These are phyloP conservation scores for Crithidia thermophila DNA, from an alignment of 208 protist genomes.

Conservation along the genomic window DNA sequence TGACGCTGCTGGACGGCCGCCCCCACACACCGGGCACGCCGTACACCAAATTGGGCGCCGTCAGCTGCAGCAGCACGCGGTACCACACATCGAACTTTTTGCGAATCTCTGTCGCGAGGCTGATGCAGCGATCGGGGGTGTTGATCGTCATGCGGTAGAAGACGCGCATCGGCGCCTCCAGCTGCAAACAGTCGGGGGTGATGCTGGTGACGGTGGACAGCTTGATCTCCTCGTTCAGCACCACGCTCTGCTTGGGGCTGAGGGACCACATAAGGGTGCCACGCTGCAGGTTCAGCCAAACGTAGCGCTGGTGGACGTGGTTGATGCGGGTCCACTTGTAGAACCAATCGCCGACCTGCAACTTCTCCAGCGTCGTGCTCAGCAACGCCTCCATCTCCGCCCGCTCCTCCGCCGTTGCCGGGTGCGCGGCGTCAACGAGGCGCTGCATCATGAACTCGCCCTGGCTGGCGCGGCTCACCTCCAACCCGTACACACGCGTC, in stretches of 20 bases:
- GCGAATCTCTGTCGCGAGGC: conserved; percentile 69
- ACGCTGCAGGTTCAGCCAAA: conserved; percentile 72
- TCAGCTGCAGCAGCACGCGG: conserved; percentile 54
- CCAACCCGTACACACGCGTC: conserved; percentile 30
- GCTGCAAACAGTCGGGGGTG: conserved; percentile 56
- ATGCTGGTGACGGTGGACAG: conserved; percentile 51
- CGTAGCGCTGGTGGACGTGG: conserved; percentile 64
- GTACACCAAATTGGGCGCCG: conserved; percentile 31
- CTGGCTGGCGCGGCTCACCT: conserved; percentile 36
- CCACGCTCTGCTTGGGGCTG: conserved; percentile 33
- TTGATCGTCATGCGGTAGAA: conserved; percentile 71
- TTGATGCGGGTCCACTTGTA: conserved; percentile 75
- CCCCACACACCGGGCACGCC: conserved; percentile 47
- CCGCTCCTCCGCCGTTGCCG: conserved; percentile 28
- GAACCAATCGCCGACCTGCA: conserved; percentile 81
- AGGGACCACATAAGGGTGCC: conserved; percentile 64
- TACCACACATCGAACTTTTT: conserved; percentile 87
- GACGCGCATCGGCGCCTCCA: conserved; percentile 40
- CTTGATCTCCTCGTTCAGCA: conserved; percentile 57
- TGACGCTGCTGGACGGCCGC: conserved; percentile 41
- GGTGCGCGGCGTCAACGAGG: conserved; percentile 33
- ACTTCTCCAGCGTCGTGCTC: conserved; percentile 36
- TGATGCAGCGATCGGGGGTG: conserved; percentile 45
- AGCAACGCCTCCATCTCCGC: conserved; percentile 24
- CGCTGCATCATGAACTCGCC: conserved; percentile 53